Percentiles rank a stretch among this genome's conserved stretches.
Evolutionary conservation across 2,329 filamentous ascomycete genomes (phyloP).

Genomic region (Alternaria metachromatica): DNA sequence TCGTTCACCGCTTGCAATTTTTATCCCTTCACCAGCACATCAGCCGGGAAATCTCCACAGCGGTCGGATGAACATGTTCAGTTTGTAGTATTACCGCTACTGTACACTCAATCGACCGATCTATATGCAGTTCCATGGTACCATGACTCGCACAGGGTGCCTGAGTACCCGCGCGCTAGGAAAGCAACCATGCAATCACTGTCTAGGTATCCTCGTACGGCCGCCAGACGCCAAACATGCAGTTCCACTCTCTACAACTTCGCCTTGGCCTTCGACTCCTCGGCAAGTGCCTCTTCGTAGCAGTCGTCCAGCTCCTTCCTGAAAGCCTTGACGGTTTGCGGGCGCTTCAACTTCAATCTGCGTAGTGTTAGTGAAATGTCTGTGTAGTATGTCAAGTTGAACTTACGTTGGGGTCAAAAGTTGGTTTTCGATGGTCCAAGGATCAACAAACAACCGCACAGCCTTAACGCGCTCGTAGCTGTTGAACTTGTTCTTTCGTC

Average conservation of each 20-base stretch:
- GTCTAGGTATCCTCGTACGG: neutral
- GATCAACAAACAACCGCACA: conserved; percentile 78
- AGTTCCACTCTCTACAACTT: conserved; percentile 53
- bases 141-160: neutral
- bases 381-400: neutral
- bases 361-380: conserved; percentile 17
- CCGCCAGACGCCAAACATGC: conserved; percentile 1
- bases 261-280: conserved; percentile 50
- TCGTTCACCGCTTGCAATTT: conserved; percentile 6
- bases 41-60: neutral
- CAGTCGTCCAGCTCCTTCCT: conserved; percentile 64
- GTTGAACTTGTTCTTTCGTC: conserved; percentile 85
- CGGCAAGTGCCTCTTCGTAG: conserved; percentile 62
- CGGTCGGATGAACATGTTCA: neutral
- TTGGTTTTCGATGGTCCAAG: conserved; percentile 93
- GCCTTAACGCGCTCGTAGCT: conserved; percentile 85
- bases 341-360: conserved; percentile 75
- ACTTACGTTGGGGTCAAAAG: conserved; percentile 86
- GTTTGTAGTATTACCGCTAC: neutral
- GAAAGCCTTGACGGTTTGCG: conserved; percentile 69
- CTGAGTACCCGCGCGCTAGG: neutral
- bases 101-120: conserved; percentile 1
- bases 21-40: neutral
- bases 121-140: conserved; percentile 1
- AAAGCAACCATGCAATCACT: conserved; percentile 8